These are phyloP conservation scores for Brassica hybrid DNA, from an alignment of 441 rosid genomes.

Conservation along the genomic window DNA sequence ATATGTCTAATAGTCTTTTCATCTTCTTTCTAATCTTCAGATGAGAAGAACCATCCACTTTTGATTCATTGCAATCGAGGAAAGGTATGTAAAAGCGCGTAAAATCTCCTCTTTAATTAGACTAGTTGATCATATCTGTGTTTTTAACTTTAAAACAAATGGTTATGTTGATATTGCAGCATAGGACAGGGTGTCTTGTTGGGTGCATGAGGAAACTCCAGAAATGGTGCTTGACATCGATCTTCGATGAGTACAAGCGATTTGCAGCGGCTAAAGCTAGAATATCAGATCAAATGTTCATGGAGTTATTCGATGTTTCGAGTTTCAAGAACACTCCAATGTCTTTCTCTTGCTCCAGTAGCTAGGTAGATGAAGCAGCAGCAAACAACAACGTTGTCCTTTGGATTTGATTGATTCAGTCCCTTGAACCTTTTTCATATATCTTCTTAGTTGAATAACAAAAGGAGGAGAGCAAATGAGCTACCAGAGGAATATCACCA, in stretches of 20 bases:
- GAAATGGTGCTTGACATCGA: constrained; percentile 66
- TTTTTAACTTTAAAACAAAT: not conserved
- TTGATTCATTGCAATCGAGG: constrained; percentile 77
- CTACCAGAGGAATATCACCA: constrained; percentile 20
- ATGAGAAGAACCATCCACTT: constrained; percentile 72
- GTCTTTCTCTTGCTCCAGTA: constrained; percentile 69
- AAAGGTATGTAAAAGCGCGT: constrained; percentile 50
- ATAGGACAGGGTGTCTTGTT: constrained; percentile 69
- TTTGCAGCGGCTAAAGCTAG: constrained; percentile 78
- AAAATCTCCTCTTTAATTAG: not conserved
- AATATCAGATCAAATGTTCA: constrained; percentile 69
- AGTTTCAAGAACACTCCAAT: constrained; percentile 61
- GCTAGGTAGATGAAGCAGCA: constrained; percentile 48
- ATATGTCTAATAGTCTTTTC: not conserved
- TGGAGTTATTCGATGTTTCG: constrained; percentile 65
- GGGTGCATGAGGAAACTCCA: constrained; percentile 75
- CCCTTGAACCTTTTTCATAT: not conserved
- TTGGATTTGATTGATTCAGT: constrained; percentile 31
- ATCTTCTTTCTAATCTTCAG: constrained; percentile 39
- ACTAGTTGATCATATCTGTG: not conserved
- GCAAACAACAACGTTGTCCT: constrained; percentile 34
- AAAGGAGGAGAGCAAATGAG: constrained; percentile 38
- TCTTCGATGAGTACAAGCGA: constrained; percentile 67
- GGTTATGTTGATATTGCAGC: constrained; percentile 47
- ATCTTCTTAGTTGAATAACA: constrained; percentile 39